Evolutionary conservation across 2,329 filamentous ascomycete species (phyloP).

Genomic region (Neonectria ditissima): DNA sequence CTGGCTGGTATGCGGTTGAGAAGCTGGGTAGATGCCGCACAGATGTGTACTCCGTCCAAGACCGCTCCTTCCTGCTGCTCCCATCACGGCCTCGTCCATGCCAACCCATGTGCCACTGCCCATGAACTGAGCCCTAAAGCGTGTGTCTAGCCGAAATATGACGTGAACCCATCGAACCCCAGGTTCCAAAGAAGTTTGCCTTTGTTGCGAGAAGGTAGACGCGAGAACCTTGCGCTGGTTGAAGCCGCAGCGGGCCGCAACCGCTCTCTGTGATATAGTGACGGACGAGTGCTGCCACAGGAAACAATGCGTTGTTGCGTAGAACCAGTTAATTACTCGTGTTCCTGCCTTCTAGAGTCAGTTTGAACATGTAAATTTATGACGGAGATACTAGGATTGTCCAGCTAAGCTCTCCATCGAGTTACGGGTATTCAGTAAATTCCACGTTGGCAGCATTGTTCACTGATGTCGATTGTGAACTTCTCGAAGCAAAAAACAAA

Average conservation of each 20-base stretch:
- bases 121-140: neutral
- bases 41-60: neutral
- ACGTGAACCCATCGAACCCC: neutral
- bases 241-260: neutral
- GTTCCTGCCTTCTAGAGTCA: neutral
- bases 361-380: neutral
- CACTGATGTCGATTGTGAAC: neutral
- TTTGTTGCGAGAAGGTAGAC: neutral
- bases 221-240: neutral
- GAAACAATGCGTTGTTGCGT: neutral
- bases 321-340: neutral
- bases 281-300: neutral
- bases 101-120: neutral
- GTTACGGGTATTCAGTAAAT: neutral
- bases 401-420: neutral
- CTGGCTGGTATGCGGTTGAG: neutral
- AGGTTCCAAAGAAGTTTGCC: neutral
- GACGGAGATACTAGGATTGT: neutral
- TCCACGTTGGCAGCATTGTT: no score
- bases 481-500: neutral
- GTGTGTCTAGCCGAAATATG: neutral
- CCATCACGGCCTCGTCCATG: neutral
- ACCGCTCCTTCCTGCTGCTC: neutral
- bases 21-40: neutral
- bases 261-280: neutral